Evolutionary conservation across 2,329 filamentous ascomycete species (phyloP).

Genomic region (Cladosporium sp.): DNA sequence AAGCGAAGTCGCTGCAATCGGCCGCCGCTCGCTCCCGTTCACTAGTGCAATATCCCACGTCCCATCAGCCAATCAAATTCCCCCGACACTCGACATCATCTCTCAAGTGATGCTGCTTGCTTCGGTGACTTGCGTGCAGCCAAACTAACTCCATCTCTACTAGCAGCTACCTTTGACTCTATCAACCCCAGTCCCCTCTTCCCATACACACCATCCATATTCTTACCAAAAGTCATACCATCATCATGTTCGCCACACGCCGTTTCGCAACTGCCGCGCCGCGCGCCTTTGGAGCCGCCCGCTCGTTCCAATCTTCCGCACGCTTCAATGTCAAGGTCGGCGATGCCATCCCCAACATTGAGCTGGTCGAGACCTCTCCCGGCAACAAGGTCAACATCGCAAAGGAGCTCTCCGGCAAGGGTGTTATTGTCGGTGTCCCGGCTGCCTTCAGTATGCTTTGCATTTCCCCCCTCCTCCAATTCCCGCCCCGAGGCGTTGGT

Average conservation of each 20-base stretch:
- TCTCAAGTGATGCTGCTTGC: no score
- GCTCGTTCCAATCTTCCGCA: constrained; percentile 60
- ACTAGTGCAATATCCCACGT: no score
- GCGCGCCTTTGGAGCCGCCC: constrained; percentile 11
- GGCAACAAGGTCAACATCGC: constrained; percentile 87
- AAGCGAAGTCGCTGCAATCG: no score
- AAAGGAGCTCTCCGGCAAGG: constrained; percentile 68
- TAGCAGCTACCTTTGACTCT: not conserved
- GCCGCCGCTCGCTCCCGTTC: no score
- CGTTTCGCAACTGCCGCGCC: constrained; percentile 17
- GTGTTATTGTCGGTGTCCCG: constrained; percentile 79
- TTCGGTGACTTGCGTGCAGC: no score
- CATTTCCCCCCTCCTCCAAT: constrained; percentile 18
- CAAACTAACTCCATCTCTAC: not conserved
- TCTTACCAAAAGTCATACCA: not conserved
- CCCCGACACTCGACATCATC: no score
- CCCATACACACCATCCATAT: not conserved
- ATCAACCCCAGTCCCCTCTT: not conserved
- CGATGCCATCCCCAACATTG: constrained; percentile 70
- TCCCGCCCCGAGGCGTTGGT: not conserved
- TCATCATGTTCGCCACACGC: constrained; percentile 28
- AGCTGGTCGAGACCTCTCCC: constrained; percentile 78
- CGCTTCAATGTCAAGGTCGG: constrained; percentile 66
- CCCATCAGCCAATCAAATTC: no score
- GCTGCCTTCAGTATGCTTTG: constrained; percentile 38